These are phyloP conservation scores for Cyamopsis tetragonoloba DNA, from an alignment of 306 rosid species.

Conservation along the genomic window DNA sequence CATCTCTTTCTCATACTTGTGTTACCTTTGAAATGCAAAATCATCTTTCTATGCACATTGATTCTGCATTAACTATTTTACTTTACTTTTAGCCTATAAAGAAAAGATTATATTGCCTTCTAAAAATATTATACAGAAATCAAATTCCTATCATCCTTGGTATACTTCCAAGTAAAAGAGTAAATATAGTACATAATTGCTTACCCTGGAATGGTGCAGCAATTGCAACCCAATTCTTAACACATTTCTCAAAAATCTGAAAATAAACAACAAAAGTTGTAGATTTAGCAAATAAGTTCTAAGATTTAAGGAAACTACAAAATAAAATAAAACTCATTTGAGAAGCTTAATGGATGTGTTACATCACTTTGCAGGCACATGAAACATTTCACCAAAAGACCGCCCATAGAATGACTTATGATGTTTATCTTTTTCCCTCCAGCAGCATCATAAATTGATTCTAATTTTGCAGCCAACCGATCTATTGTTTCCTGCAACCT, in stretches of 20 bases:
- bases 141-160: slow-evolving; percentile 10
- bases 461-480: slow-evolving; percentile 65
- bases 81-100: not conserved
- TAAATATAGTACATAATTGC: slow-evolving; percentile 27
- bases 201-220: slow-evolving; percentile 94
- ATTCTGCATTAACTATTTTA: slow-evolving; percentile 1
- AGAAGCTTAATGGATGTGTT: slow-evolving; percentile 29
- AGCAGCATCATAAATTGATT: slow-evolving; percentile 63
- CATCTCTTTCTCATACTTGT: not conserved
- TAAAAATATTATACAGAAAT: slow-evolving; percentile 3
- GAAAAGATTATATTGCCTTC: not conserved
- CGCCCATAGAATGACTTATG: slow-evolving; percentile 97
- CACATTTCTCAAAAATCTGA: slow-evolving; percentile 97
- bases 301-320: slow-evolving; percentile 10
- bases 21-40: not conserved
- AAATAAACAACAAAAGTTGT: slow-evolving; percentile 20
- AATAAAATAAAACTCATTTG: slow-evolving; percentile 13
- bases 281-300: not conserved
- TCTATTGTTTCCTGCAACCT: slow-evolving; percentile 90
- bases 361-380: slow-evolving; percentile 79
- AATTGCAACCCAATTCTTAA: slow-evolving; percentile 92
- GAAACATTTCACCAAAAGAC: slow-evolving; percentile 94
- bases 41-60: not conserved
- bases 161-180: not conserved
- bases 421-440: slow-evolving; percentile 88